Conservation (phyloP, 495 filamentous ascomycete species). For the Pyrenopolyporus hunteri region DNA sequence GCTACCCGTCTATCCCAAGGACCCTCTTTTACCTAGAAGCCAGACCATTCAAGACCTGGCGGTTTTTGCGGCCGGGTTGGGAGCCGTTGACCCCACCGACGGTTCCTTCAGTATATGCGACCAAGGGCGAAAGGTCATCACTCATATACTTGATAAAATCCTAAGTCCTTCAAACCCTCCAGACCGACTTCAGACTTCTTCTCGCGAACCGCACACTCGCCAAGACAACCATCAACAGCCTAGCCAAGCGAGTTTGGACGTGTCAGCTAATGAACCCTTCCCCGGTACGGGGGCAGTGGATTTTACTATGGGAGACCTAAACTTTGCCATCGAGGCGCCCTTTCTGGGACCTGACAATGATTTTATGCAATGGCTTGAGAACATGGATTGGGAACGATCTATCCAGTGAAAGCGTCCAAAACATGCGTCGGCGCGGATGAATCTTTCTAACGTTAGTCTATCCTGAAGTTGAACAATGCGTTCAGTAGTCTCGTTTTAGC, state of each 20-base stretch:
- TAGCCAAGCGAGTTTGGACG: constrained; percentile 4
- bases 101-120: constrained; percentile 40
- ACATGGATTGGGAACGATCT: constrained; percentile 42
- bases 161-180: constrained; percentile 38
- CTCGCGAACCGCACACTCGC: constrained; percentile 6
- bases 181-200: constrained; percentile 7
- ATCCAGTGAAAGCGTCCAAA: constrained; percentile 2
- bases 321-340: constrained; percentile 36
- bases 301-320: constrained; percentile 31
- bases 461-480: too few relatives aligned
- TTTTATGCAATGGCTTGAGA: constrained; percentile 46
- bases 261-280: constrained; percentile 17
- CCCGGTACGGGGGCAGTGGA: constrained; percentile 25
- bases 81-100: constrained; percentile 39
- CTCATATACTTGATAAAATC: constrained; percentile 43
- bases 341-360: constrained; percentile 43
- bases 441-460: neutral
- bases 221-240: constrained; percentile 13
- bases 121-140: constrained; percentile 43
- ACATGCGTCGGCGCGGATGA: neutral
- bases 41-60: constrained; percentile 44
- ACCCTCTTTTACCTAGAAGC: constrained; percentile 45
- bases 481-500: too few relatives aligned
- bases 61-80: constrained; percentile 41
- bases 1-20: constrained; percentile 48